phyloP scores from a whole-genome alignment of 768 basidiomycete genomes.

The Gymnopilus junonius region DNA sequence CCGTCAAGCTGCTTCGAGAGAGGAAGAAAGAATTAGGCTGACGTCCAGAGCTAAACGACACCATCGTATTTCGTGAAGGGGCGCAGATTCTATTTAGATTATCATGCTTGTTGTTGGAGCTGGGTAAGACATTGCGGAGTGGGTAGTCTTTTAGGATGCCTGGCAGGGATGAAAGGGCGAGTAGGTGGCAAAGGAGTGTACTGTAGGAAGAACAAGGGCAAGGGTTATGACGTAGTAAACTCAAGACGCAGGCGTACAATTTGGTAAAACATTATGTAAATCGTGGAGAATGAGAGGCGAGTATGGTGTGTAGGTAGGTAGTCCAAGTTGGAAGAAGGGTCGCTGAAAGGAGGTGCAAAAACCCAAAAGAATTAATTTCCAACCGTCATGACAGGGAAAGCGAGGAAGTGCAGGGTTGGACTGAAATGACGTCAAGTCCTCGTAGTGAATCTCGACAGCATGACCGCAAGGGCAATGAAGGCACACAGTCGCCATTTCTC shows the following conservation, averaged over 20 bases:
- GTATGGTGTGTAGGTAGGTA: not conserved
- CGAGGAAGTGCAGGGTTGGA: not conserved
- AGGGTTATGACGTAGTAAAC: not conserved
- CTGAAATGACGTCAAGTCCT: constrained; percentile 29
- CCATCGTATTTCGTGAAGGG: not conserved
- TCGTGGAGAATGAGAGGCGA: not conserved
- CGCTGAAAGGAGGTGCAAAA: not conserved
- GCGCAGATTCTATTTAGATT: not conserved
- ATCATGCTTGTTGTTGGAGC: not conserved
- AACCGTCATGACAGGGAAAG: not conserved
- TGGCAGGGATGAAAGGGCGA: not conserved
- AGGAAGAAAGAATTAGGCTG: not conserved
- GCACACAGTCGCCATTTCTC: constrained; percentile 89
- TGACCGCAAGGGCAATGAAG: constrained; percentile 74
- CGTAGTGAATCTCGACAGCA: constrained; percentile 78
- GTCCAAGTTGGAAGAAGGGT: not conserved
- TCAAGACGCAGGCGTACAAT: not conserved
- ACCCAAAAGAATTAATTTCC: not conserved
- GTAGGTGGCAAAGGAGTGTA: not conserved
- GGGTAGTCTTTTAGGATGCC: not conserved
- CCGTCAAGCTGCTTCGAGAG: not conserved
- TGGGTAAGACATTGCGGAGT: not conserved
- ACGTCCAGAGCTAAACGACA: not conserved
- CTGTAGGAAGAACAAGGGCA: not conserved
- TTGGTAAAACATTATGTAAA: not conserved